Conservation (phyloP, 1,284 basidiomycete genomes). For the Lignosus rhinocerotis region DNA sequence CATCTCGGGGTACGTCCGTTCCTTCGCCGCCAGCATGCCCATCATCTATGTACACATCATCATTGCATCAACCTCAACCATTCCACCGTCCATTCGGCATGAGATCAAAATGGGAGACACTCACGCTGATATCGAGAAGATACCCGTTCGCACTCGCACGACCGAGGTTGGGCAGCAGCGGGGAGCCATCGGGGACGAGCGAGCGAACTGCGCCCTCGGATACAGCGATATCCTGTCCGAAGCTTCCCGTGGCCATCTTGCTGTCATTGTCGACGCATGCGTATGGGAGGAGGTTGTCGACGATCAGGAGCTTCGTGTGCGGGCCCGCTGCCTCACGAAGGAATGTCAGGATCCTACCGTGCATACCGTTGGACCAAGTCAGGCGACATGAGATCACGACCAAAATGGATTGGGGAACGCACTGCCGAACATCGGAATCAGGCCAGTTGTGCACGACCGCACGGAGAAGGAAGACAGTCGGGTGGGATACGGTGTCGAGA, state of each 20-base stretch:
- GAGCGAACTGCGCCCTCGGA: constrained; percentile 12
- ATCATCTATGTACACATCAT: constrained; percentile 57
- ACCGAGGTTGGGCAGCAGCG: constrained; percentile 23
- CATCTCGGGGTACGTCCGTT: constrained; percentile 64
- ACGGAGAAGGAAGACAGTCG: constrained; percentile 23
- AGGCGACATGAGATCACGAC: no score
- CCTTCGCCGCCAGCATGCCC: constrained; percentile 61
- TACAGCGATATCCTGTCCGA: neutral
- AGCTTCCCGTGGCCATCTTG: neutral
- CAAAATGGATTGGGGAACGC: neutral
- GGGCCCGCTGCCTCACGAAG: constrained; percentile 16
- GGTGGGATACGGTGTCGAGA: constrained; percentile 10
- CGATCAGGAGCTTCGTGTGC: constrained; percentile 20
- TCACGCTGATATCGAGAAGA: constrained; percentile 16
- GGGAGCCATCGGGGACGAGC: constrained; percentile 16
- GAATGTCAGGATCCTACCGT: constrained; percentile 11
- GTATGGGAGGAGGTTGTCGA: constrained; percentile 23
- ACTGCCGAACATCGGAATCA: constrained; percentile 14
- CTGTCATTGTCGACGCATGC: constrained; percentile 16
- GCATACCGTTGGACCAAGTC: no score
- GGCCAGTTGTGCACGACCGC: constrained; percentile 23
- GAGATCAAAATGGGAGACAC: neutral
- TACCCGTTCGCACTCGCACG: constrained; percentile 17
- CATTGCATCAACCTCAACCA: neutral
- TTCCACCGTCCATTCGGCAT: neutral